phyloP scores from a whole-genome alignment of 306 rosid genomes.

The Castanea sativa region DNA sequence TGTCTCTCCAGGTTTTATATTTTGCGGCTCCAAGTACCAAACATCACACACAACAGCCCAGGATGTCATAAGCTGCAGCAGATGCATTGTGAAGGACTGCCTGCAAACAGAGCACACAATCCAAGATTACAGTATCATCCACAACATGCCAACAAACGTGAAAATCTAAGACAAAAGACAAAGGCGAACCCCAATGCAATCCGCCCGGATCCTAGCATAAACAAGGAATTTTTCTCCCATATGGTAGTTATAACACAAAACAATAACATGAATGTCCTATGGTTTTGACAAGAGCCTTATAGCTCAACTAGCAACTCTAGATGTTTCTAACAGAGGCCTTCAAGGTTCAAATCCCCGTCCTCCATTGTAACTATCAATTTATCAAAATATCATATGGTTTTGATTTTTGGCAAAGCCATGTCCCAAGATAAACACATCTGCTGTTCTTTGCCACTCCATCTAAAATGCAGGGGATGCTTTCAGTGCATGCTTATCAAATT shows the following conservation, averaged over 20 bases:
- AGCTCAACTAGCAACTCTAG: no score
- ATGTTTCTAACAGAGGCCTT: no score
- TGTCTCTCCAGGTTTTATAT: constrained; percentile 82
- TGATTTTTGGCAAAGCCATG: not conserved
- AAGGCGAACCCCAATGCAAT: not conserved
- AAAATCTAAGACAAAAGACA: not conserved
- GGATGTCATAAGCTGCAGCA: constrained; percentile 94
- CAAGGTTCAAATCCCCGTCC: no score
- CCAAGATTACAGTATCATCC: not conserved
- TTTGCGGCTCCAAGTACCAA: constrained; percentile 97
- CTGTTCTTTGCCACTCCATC: not conserved
- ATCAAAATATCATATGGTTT: not conserved
- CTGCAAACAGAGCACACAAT: constrained; percentile 40
- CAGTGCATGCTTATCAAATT: not conserved
- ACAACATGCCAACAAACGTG: not conserved
- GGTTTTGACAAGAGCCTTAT: not conserved
- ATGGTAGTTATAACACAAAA: not conserved
- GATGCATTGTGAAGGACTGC: constrained; percentile 95
- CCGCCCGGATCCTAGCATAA: not conserved
- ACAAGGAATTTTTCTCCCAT: not conserved
- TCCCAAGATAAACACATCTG: not conserved
- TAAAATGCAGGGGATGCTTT: not conserved
- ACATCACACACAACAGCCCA: constrained; percentile 99
- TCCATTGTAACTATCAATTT: no score
- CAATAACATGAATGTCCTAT: not conserved